Base-by-base conservation (phyloP, 179 eudicot genomes). In the Patellifolia procumbens region DNA sequence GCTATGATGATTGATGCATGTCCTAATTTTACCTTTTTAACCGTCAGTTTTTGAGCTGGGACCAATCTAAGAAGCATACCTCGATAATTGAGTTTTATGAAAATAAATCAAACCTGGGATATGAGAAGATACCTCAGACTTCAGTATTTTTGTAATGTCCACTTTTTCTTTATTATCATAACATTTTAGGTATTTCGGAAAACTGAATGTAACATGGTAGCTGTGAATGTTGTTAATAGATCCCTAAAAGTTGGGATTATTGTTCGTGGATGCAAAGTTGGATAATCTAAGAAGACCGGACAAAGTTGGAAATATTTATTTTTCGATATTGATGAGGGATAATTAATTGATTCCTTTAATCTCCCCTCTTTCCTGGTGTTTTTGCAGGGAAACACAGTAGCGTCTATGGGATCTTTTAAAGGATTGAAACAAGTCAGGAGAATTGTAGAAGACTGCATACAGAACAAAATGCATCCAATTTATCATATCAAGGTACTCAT, bases 391-490 rank as follows among this genome's bases (percentile, higher is more conserved):
- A 92, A 89, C 86, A 91, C 98, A 29, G 97, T 94, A 83, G 83
- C 98, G 70, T 92, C 96, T 42, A 94, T 94, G 98, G 98, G 98
- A 72, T 86, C 98, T 24, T 94, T 86, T 61, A 94, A 92, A 83
- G 98, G 98, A 70, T 84, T 94, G 63, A 94, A 94, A 76, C 98
- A 94, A 84, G 88, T 88, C 28, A 85, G 94, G 82, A 91, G 74
- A 83, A 81, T 94, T 76, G 93, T 91, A 35, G 96, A 91, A 78
- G 98, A 92, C 78, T 92, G 98, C 86, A 88, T 94, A 74, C 84
- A 77, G 78, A 94, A 94, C 82, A 92, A 88, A 85, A 81, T 85
- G 96, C 97, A 92, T 87, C 97, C 98, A 31, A 81, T 94, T 42
- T 87, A 86, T 78, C 85, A 91, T 72, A 87, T 91, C 72, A 91